These are phyloP conservation scores for Penicillium sp. DNA, from an alignment of 2,329 filamentous ascomycete species.

Conservation along the genomic window DNA sequence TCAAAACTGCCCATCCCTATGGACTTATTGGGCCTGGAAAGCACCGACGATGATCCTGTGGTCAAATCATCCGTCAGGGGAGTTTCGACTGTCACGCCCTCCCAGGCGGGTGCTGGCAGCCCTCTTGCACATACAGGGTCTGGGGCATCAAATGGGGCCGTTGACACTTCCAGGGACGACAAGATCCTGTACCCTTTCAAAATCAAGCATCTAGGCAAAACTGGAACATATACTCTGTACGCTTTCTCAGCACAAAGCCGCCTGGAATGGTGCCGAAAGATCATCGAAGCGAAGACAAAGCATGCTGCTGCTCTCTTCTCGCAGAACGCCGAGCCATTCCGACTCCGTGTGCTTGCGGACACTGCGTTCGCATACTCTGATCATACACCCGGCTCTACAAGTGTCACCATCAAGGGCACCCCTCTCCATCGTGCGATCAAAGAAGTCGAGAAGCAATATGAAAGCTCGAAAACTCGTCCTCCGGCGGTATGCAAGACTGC, in stretches of 20 bases:
- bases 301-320: conserved; percentile 84
- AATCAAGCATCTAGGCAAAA: conserved; percentile 88
- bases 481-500: conserved; percentile 78
- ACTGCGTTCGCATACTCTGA: conserved; percentile 65
- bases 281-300: conserved; percentile 89
- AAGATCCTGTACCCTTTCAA: conserved; percentile 91
- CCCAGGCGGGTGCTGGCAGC: conserved; percentile 46
- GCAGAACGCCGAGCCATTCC: conserved; percentile 95
- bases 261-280: conserved; percentile 87
- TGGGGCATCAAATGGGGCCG: conserved; percentile 56
- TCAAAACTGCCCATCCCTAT: conserved; percentile 95
- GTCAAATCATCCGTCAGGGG: conserved; percentile 74
- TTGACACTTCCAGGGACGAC: conserved; percentile 65
- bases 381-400: conserved; percentile 57
- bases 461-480: conserved; percentile 59
- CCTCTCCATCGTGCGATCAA: conserved; percentile 87
- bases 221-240: conserved; percentile 85
- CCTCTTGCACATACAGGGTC: conserved; percentile 63
- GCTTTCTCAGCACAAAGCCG: conserved; percentile 72
- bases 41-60: conserved; percentile 85
- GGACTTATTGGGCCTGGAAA: conserved; percentile 90
- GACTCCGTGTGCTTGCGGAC: conserved; percentile 86
- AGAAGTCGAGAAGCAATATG: conserved; percentile 76
- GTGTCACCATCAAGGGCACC: conserved; percentile 81
- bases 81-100: conserved; percentile 59